Conservation (phyloP, 371 early-diverging fungal species). For the Lichtheimia ramosa region DNA sequence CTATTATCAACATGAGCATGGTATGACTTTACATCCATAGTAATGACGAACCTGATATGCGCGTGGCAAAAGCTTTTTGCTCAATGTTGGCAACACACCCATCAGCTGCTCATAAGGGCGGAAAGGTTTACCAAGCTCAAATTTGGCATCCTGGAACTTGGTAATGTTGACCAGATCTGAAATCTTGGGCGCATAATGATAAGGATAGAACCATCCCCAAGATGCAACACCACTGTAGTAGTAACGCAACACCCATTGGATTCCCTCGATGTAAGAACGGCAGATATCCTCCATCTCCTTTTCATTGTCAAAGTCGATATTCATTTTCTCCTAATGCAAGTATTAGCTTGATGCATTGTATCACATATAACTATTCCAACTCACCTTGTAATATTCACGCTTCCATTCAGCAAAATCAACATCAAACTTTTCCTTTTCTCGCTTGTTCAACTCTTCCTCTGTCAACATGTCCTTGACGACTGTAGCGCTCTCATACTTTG, state of each 20-base stretch:
- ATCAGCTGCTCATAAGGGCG: constrained; percentile 98
- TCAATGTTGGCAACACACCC: constrained; percentile 95
- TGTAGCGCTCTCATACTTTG: constrained; percentile 64
- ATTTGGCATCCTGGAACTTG: constrained; percentile 59
- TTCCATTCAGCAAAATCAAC: constrained; percentile 67
- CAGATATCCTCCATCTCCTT: constrained; percentile 65
- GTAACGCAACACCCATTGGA: constrained; percentile 98
- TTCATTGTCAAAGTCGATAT: constrained; percentile 53
- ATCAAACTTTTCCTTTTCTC: constrained; percentile 59
- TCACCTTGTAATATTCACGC: constrained; percentile 67
- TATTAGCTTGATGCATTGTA: not conserved
- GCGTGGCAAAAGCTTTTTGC: constrained; percentile 76
- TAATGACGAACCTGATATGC: constrained; percentile 61
- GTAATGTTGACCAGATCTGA: constrained; percentile 64
- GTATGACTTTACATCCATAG: not conserved
- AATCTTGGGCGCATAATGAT: constrained; percentile 98
- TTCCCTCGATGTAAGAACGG: constrained; percentile 84
- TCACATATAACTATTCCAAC: not conserved
- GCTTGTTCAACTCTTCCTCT: constrained; percentile 40
- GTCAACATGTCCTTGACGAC: constrained; percentile 57
- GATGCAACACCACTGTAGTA: constrained; percentile 95
- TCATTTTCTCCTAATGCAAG: constrained; percentile 62
- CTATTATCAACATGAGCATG: constrained; percentile 17
- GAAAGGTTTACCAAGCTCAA: constrained; percentile 88
- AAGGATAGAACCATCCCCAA: constrained; percentile 99